Evolutionary conservation across 1,284 basidiomycete genomes (phyloP), one percentile per base, ranked within the genome.

Genomic region (Naganishia liquefaciens): DNA sequence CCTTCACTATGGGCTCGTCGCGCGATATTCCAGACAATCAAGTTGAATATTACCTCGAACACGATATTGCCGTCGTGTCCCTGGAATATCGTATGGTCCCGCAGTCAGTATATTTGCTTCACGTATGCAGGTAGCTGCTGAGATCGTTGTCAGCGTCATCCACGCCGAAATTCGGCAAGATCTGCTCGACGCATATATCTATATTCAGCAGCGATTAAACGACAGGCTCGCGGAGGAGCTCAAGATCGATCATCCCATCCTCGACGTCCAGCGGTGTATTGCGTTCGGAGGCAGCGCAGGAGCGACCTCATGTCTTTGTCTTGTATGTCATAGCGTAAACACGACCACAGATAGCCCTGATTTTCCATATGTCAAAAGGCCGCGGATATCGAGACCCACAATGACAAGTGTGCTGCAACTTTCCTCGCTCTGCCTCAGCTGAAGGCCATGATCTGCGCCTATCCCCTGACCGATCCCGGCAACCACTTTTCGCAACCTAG

Each of bases 31-130:
- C 68, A 6, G 58, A 50, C 39, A 60, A 68, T 33, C 69, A 71
- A 50, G 51, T 71, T 51, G 46, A 66, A 27, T 68, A 64, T 40
- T 62, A 70, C 33, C 42, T 66, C 19, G 46, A 43, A 2, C 43
- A 63, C 10, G 70, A 65, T 11, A 49, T 71, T 25, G 68, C 66
- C 15, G 63, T 68, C 21, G 65, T 68, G 2, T 67, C 65, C 21
- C 39, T 70, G 39, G 69, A 70, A 54, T 71, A 71, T 47, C 55
- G 70, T 15, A 51, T 70, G 54, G 44, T 64, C 1, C 70, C 70
- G 25, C 69, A 71, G 54, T 57, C 11, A 44, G 54, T 30, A 2
- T 28, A n/a, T 13, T 15, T 21, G 9, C 11, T 5, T 54, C 7
- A 0, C 19, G 21, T 39, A 23, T 2, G 2, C 19, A 5, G 13